Percentiles rank a stretch among this genome's conserved stretches.
Evolutionary conservation across 805 yeast species (phyloP).

Genomic region (Saccharomycopsis synnaedendra): DNA sequence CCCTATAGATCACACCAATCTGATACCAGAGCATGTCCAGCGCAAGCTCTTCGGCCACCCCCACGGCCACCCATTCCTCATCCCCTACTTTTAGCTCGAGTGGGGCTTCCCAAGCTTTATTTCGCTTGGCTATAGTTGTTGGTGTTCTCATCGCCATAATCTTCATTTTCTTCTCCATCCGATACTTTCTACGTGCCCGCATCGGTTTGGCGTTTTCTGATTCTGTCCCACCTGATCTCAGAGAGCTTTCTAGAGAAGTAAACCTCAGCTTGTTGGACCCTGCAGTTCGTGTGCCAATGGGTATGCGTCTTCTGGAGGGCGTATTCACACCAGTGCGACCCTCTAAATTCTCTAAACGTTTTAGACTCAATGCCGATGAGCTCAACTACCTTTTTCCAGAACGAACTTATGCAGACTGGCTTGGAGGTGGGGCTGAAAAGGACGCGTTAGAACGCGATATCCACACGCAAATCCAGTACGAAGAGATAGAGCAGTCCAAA

Average conservation of each 20-base stretch:
- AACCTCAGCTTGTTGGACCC: neutral
- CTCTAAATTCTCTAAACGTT: conserved; percentile 10
- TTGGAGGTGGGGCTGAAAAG: conserved; percentile 46
- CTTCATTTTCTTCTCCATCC: conserved; percentile 47
- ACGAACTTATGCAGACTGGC: conserved; percentile 48
- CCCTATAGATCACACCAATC: neutral
- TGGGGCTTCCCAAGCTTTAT: conserved; percentile 51
- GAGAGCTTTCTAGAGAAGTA: conserved; percentile 4
- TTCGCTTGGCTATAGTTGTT: conserved; percentile 51
- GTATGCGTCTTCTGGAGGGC: neutral
- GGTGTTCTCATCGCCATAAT: conserved; percentile 47
- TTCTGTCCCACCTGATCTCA: conserved; percentile 3
- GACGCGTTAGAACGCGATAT: conserved; percentile 35
- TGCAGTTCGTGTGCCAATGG: neutral
- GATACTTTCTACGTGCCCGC: conserved; percentile 47
- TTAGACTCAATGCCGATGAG: conserved; percentile 37
- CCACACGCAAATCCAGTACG: conserved; percentile 29
- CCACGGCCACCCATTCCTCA: neutral
- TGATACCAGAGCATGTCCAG: neutral
- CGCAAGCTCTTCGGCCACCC: neutral
- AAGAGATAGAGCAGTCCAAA: conserved; percentile 16
- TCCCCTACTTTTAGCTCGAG: conserved; percentile 18
- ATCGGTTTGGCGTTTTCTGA: conserved; percentile 32
- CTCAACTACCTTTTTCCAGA: conserved; percentile 52
- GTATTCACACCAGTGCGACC: neutral